Percentiles rank a stretch among this genome's conserved stretches.
Evolutionary conservation across 2,329 filamentous ascomycete species (phyloP).

Genomic region (Penicillium sclerotiorum): DNA sequence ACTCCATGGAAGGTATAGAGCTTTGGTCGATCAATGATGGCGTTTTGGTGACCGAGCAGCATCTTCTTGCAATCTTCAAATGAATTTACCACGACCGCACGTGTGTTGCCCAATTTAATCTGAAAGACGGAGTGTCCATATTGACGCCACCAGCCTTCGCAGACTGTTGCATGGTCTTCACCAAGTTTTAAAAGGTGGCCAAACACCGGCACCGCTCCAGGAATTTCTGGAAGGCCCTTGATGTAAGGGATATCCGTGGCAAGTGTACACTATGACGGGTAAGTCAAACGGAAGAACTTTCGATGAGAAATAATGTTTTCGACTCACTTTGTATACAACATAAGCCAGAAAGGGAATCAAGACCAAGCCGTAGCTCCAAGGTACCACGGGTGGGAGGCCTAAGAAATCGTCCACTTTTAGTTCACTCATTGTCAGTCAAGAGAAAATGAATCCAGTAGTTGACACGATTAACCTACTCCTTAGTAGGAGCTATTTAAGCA

Average conservation of each 20-base stretch:
- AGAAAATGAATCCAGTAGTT: not conserved
- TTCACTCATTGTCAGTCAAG: constrained; percentile 2
- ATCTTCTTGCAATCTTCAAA: constrained; percentile 68
- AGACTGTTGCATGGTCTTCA: constrained; percentile 55
- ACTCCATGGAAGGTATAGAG: constrained; percentile 77
- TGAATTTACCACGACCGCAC: constrained; percentile 72
- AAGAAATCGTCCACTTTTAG: constrained; percentile 7
- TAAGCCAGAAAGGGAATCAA: constrained; percentile 10
- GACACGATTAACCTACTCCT: no score
- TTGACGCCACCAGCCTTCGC: constrained; percentile 57
- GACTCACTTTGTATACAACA: constrained; percentile 13
- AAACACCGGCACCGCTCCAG: constrained; percentile 58
- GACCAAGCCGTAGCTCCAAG: constrained; percentile 1
- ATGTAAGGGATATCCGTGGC: constrained; percentile 59
- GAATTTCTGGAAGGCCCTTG: constrained; percentile 60
- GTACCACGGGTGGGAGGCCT: not conserved
- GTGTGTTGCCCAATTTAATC: constrained; percentile 43
- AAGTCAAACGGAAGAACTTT: no score
- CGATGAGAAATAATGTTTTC: no score
- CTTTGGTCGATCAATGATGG: constrained; percentile 71
- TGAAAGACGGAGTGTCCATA: constrained; percentile 63
- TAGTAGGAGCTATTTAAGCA: not conserved
- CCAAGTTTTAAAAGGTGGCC: constrained; percentile 62
- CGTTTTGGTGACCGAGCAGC: constrained; percentile 72
- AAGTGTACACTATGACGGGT: constrained; percentile 13